phyloP scores from a whole-genome alignment of 805 yeast genomes.

The Kazachstania africana region DNA sequence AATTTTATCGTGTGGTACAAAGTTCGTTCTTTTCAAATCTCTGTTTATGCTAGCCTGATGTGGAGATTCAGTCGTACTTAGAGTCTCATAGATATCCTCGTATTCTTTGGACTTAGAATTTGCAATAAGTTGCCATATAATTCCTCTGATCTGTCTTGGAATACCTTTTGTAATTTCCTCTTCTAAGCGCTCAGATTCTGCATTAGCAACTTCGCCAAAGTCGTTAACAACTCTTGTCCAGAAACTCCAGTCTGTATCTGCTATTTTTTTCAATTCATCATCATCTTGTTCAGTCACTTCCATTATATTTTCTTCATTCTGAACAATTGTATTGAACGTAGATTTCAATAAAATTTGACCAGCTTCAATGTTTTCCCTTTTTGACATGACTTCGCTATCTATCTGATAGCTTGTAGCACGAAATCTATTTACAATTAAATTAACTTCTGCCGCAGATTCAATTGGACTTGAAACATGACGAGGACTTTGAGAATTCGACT shows the following conservation, averaged over 20 bases:
- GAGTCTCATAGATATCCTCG: constrained; percentile 22
- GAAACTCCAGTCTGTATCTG: constrained; percentile 62
- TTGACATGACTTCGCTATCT: constrained; percentile 36
- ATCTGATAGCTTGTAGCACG: constrained; percentile 44
- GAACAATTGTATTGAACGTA: constrained; percentile 15
- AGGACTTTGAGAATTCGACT: neutral
- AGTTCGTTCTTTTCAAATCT: constrained; percentile 78
- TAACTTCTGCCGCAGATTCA: constrained; percentile 34
- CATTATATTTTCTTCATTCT: constrained; percentile 4
- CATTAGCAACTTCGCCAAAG: constrained; percentile 53
- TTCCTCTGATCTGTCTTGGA: constrained; percentile 76
- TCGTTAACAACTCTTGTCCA: constrained; percentile 79
- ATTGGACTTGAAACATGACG: constrained; percentile 9
- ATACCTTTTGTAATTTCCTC: constrained; percentile 61
- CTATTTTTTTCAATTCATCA: constrained; percentile 30
- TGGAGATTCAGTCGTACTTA: constrained; percentile 38
- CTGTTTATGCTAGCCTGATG: constrained; percentile 70
- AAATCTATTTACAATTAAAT: constrained; percentile 48
- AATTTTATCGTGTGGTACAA: constrained; percentile 50
- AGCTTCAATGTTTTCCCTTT: constrained; percentile 38
- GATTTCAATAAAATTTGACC: constrained; percentile 36
- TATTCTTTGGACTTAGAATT: constrained; percentile 54
- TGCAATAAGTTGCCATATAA: constrained; percentile 85
- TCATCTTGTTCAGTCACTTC: constrained; percentile 6
- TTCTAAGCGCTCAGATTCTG: constrained; percentile 48